Base-by-base conservation (phyloP, 768 basidiomycete genomes). In the Russula lepida region DNA sequence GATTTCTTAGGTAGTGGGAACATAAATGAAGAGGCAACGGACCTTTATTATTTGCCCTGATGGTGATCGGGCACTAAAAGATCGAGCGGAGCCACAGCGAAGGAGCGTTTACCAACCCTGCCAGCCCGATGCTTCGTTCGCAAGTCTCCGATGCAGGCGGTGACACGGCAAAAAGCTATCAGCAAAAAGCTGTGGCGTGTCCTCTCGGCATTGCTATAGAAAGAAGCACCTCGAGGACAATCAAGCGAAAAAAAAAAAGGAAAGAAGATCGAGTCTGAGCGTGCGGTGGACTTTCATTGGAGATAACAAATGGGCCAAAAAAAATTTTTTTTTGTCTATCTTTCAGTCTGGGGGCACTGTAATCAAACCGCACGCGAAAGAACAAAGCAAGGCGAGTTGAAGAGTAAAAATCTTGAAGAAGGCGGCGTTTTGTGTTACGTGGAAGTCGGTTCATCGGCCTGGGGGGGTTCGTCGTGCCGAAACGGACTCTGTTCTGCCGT, bases 71-170 rank as follows among this genome's bases (percentile, higher is more conserved):
- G n/a, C n/a, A 32, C 9, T 30, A 25, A 21, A 51, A 9, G 12
- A 28, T 57, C 35, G 33, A 37, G 47, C 35, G 21, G n/a, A 49
- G 47, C 25, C 35, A 13, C 47, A n/a, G 23, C 35, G 13, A 15
- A n/a, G n/a, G 7, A 12, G 25, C 15, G 17, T 53, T 25, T 19
- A 21, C 30, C 41, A 44, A 17, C 2, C 27, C 6, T 48, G 25
- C 47, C 32, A 27, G 32, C 13, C 13, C 23, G 49, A n/a, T 52
- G 58, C 50, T 46, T 59, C 50, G 41, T 52, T 59, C 58, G 58
- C 58, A 35, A 52, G 15, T 59, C 9, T 53, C 58, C 58, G 58
- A 52, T 59, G 32, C 15, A 21, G 50, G 32, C 51, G 50, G 58
- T 9, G 41, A 15, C 37, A 41, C 49, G 39, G 17, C 41, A 21